Base-by-base conservation (phyloP, 2,329 filamentous ascomycete genomes). In the Myriangium duriaei region DNA sequence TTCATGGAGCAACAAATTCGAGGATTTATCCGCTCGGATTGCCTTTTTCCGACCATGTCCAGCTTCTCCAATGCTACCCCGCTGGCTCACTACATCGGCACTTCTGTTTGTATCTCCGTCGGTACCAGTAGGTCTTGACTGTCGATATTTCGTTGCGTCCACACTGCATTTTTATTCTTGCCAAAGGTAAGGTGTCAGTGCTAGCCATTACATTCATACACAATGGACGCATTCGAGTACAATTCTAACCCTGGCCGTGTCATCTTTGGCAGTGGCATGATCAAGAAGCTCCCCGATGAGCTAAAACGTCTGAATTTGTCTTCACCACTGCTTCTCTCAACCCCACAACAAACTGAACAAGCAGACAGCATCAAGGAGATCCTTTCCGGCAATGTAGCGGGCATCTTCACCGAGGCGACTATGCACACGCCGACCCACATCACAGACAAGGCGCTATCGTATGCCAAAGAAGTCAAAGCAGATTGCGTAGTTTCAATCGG, bases 381-480 rank as follows among this genome's bases (percentile, higher is more conserved):
- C 7, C 59, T 75, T 16, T 18, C 32, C 9, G 58, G 57, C 42
- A 59, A 62, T 32, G 52, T 65, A n/a, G 68, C 64, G 4, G 68
- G 68, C 21, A 57, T 67, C 35, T 76, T 74, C 54, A 58, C 58
- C 30, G 63, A 71, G 44, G 74, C 74, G 2, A 68, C 67, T 3
- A 77, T 79, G 73, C 74, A 79, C 56, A 79, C 74, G 0, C 75
- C 73, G 1, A 65, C 61, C 4, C 51, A 69, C 42, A 56, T 77
- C 39, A 77, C 74, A 2, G 67, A 75, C 13, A 63, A 66, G 48
- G 74, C 74, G 0, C 47, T 75, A n/a, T 55, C 58, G 2, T 65
- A 67, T 39, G 59, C 65, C 1, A 57, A 59, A 39, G 53, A 57
- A 0, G 53, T 60, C 11, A 55, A 54, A 3, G 70, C 69, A 4